Evolutionary conservation across 1,284 basidiomycete genomes (phyloP), one percentile per base, ranked within the genome.

Genomic region (Blastosporella zonata): DNA sequence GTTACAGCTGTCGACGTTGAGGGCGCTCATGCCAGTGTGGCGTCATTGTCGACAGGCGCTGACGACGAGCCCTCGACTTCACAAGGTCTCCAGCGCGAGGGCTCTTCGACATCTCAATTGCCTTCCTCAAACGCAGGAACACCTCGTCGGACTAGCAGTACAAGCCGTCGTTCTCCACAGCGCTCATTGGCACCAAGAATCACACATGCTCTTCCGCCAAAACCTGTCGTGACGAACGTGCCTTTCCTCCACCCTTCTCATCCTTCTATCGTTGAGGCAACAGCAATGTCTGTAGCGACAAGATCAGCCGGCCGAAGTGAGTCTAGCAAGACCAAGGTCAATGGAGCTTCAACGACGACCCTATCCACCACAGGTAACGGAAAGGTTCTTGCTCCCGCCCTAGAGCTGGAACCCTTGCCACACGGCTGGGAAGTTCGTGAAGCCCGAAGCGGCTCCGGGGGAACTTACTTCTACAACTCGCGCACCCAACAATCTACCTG

Each of bases 141-240:
- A 21, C 52, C 60, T 33, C 52, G 52, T 10, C 47, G 45, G 20
- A 46, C 47, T 20, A 53, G 50, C 28, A 44, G 41, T 23, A 46
- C 18, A 12, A 40, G 43, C 12, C 56, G 49, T 25, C 51, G 47
- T 43, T 56, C 53, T 33, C 56, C 51, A 10, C 56, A 53, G 31
- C 56, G 49, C 50, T 56, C 61, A 37, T 66, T 69, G 46, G 67
- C 67, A 21, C 48, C 60, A 39, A 63, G 71, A 42, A 61, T 74
- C 27, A 80, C 75, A 8, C 87, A 88, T 60, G 84, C 83, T 15
- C 72, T 89, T 13, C 86, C 86, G 18, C 79, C 87, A 2, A 89
- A 89, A 64, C 87, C 86, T 28, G 70, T 79, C 37, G 70, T 75
- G 31, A 69, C 75, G 43, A 73, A 63, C 49, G 72, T 79, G 21